Evolutionary conservation across 106 monocot species (phyloP), one percentile per base, ranked within the genome.

Genomic region (Allium cepa): DNA sequence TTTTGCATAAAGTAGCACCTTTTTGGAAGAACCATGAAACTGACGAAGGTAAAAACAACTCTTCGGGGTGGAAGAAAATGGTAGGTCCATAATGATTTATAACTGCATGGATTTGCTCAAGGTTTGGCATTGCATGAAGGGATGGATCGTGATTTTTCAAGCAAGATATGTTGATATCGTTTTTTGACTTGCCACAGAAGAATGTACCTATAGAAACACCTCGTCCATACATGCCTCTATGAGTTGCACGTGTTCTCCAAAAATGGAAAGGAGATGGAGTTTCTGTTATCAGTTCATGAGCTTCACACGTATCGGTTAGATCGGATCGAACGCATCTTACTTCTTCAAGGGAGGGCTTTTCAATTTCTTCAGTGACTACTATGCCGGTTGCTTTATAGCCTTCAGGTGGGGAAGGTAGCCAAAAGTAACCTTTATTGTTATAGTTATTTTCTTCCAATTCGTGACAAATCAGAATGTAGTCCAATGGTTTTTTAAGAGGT

Each of bases 1-100:
- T 80, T 63, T 73, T 84, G 16, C 81, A 82, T 55, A 99, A 77
- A 66, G 77, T 52, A 58, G 93, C 89, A 47, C 99, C 99, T 64
- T 90, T 99, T 59, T 81, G 76, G 52, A 99, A 99, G 73, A 99
- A 93, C 99, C 99, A 99, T 8, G 85, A 61, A 36, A 99, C 87
- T 8, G 99, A 99, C 9, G 93, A 99, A 14, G 99, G 93, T 60
- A 99, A 76, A 72, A 92, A 99, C 4, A 13, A 52, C 63, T 99
- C 99, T 68, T 93, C 68, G 11, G 99, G 87, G 71, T 99, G 99
- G 74, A 99, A 99, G 83, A 82, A 90, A 26, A 99, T 67, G 8
- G 93, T 93, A 17, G 99, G 99, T 4, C 99, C 99, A 65, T 99
- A 99, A 55, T 90, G 82, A 47, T 85, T 71, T 66, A 99, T 90